These are phyloP conservation scores for Penicillium sumatraense DNA, from an alignment of 2,329 filamentous ascomycete genomes.

Conservation along the genomic window DNA sequence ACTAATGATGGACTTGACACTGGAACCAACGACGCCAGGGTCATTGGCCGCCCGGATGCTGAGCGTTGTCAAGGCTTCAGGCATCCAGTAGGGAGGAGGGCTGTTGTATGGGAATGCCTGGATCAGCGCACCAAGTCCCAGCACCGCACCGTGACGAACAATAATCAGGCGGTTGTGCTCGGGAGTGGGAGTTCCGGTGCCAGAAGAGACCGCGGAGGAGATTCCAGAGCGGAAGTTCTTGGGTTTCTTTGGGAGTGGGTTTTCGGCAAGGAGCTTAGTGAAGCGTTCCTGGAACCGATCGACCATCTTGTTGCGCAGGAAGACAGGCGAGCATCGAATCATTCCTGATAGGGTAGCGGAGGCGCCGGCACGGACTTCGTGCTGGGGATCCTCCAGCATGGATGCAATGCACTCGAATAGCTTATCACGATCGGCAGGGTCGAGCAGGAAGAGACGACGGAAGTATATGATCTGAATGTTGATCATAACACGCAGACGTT, in stretches of 20 bases:
- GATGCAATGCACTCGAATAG: constrained; percentile 92
- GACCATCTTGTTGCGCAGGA: constrained; percentile 78
- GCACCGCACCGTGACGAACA: constrained; percentile 83
- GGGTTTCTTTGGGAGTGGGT: constrained; percentile 79
- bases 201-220: constrained; percentile 49
- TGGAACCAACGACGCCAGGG: constrained; percentile 90
- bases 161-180: constrained; percentile 75
- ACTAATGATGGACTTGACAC: constrained; percentile 88
- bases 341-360: constrained; percentile 92
- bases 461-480: constrained; percentile 99
- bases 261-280: constrained; percentile 74
- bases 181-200: constrained; percentile 54
- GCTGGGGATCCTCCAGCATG: constrained; percentile 90
- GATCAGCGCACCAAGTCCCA: constrained; percentile 87
- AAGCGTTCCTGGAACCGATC: constrained; percentile 77
- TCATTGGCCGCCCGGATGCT: constrained; percentile 86
- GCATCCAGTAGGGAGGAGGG: constrained; percentile 91
- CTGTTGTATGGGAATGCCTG: constrained; percentile 96
- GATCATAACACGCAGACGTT: constrained; percentile 89
- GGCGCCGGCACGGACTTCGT: constrained; percentile 93
- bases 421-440: constrained; percentile 71
- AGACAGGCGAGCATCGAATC: constrained; percentile 90
- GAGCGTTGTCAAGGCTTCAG: constrained; percentile 83
- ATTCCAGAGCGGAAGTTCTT: constrained; percentile 41
- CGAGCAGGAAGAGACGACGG: constrained; percentile 87